Conservation (phyloP, 192 early-diverging fungal species). For the Radiomyces spectabilis region DNA sequence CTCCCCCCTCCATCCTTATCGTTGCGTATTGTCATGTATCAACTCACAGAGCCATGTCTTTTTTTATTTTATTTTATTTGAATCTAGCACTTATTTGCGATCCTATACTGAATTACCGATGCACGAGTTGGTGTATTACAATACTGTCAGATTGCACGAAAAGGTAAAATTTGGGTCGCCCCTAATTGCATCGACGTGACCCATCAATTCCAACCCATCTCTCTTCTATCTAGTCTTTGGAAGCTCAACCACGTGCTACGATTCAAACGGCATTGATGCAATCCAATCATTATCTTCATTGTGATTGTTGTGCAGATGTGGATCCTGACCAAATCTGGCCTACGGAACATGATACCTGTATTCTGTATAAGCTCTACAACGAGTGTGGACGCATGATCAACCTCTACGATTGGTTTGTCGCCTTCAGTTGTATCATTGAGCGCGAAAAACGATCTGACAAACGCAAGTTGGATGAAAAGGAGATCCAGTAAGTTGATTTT, state of each 20-base stretch:
- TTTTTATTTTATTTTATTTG: constrained; percentile 5
- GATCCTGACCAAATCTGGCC: constrained; percentile 35
- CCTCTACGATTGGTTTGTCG: constrained; percentile 84
- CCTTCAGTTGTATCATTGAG: constrained; percentile 76
- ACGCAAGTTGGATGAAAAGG: constrained; percentile 33
- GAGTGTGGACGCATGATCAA: constrained; percentile 95
- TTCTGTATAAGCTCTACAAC: constrained; percentile 83
- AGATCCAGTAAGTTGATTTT: constrained; percentile 47
- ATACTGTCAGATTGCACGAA: constrained; percentile 59
- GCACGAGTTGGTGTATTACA: constrained; percentile 79
- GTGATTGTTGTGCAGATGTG: constrained; percentile 62
- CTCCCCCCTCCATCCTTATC: no score
- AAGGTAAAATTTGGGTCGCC: constrained; percentile 47
- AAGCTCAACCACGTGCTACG: constrained; percentile 73
- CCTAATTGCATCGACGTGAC: no score
- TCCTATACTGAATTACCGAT: constrained; percentile 59
- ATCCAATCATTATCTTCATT: constrained; percentile 71
- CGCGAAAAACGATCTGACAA: constrained; percentile 32
- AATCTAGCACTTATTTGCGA: constrained; percentile 31
- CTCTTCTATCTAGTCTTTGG: constrained; percentile 54
- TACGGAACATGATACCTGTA: constrained; percentile 76
- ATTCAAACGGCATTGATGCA: constrained; percentile 81
- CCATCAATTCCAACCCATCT: no score
- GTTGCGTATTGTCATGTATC: no score
- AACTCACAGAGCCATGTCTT: no score